Evolutionary conservation across 441 rosid species (phyloP), one percentile per base, ranked within the genome.

Genomic region (Brassica hybrid): DNA sequence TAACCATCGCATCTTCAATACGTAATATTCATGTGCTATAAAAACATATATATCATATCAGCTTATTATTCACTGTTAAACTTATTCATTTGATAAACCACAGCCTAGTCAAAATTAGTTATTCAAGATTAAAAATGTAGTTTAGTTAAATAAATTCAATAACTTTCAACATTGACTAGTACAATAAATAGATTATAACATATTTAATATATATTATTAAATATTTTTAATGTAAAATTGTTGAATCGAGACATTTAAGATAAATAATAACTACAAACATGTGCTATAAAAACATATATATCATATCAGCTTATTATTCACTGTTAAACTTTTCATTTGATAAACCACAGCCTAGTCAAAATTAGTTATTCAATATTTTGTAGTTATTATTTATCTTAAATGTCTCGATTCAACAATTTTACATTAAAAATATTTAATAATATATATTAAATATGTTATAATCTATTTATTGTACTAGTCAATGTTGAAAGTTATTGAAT

Each of bases 1-100:
- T 67, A 27, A 65, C 25, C 77, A 13, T 59, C 63, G 32, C 14
- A 59, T 59, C 34, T 21, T 23, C 52, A 73, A 60, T 32, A 56
- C 38, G 7, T 59, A 23, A 61, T 52, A 32, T 65, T 11, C 14
- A 61, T 14, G 14, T 61, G 11, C 48, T 36, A 5, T n/a, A n/a
- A n/a, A n/a, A n/a, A n/a, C n/a, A n/a, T 38, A 36, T 36, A n/a
- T 30, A 38, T 38, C 45, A 38, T 38, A 10, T 38, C 12, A 38
- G 13, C 45, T 38, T 2, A 38, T 38, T 38, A 9, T 38, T 38
- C 41, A 36, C 7, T 36, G 41, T 36, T 36, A 36, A 36, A 6
- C 41, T n/a, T n/a, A 5, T 50, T 50, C 57, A 50, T 50, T 50
- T 9, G 57, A 50, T 50, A 48, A n/a, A n/a, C 56, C 56, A 50